A percentile compares a stretch with the other conserved stretches of the same genome.
Conservation (phyloP, 2,329 filamentous ascomycete genomes). For the Parafenestella ontariensis region DNA sequence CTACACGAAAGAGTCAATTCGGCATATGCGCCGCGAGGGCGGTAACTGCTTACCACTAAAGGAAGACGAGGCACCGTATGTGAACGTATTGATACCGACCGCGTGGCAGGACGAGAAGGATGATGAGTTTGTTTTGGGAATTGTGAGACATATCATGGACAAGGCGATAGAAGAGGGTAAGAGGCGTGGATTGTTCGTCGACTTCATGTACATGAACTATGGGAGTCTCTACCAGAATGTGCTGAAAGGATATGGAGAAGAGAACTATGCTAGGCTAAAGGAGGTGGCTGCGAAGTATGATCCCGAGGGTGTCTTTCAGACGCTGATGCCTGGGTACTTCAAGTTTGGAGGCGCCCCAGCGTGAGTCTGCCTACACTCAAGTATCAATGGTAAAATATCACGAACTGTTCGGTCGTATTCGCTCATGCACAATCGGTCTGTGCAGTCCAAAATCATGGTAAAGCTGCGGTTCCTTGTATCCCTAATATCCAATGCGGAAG, state of each 20-base stretch:
- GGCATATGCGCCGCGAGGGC: slow-evolving; percentile 22
- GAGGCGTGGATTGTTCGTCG: slow-evolving; percentile 12
- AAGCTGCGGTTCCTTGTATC: too few species aligned
- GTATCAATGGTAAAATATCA: not conserved
- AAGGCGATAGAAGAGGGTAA: slow-evolving; percentile 18
- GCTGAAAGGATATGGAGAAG: slow-evolving; percentile 51
- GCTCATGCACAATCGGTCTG: not conserved
- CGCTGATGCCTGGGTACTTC: slow-evolving; percentile 26
- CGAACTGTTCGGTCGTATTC: not conserved
- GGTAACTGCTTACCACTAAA: slow-evolving; percentile 31
- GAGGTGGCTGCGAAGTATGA: slow-evolving; percentile 28
- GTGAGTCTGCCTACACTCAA: not conserved
- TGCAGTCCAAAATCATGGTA: not conserved
- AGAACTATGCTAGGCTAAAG: slow-evolving; percentile 39
- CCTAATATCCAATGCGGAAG: too few species aligned
- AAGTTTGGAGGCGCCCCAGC: slow-evolving; percentile 27
- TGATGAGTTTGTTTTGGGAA: slow-evolving; percentile 19
- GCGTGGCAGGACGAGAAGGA: slow-evolving; percentile 27
- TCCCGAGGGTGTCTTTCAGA: slow-evolving; percentile 28
- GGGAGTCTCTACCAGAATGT: slow-evolving; percentile 53
- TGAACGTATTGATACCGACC: slow-evolving; percentile 22
- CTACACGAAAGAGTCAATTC: slow-evolving; percentile 16
- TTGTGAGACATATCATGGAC: slow-evolving; percentile 16
- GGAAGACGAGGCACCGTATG: slow-evolving; percentile 19
- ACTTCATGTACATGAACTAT: slow-evolving; percentile 58